Evolutionary conservation across 176 grass and related monocot species (phyloP), one percentile per base, ranked within the genome.

Genomic region (Zizania latifolia): DNA sequence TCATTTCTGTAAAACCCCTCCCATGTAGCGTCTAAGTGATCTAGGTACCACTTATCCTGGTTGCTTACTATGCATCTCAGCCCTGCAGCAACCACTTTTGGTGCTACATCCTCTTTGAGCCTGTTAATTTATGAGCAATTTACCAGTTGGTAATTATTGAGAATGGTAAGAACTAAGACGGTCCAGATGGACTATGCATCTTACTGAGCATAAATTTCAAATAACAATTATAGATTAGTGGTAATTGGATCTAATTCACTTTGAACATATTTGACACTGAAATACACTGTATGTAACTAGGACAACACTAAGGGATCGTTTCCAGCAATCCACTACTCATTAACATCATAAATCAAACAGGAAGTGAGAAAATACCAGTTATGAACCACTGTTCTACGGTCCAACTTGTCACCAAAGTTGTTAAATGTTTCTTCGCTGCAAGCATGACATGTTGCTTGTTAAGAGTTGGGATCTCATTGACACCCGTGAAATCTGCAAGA

Each of bases 51-150:
- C 37, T 83, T 91, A 60, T 91, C 74, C 77, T 97, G 88, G 57
- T 91, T 97, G 91, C 94, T 97, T 62, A 97, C 86, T 75, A 94
- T 92, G 82, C 94, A 98, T 78, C 91, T 89, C 36, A 92, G 84
- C 19, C 94, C 94, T 11, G 91, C 82, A 58, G 81, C 83, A 82
- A 89, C 94, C 58, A 89, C 91, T 72, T 75, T 81, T 68, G 85
- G 86, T 30, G 86, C 91, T 77, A 98, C 91, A 16, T 85, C 86
- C 33, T 44, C 81, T 28, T 71, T 83, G 48, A 98, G 87, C 91
- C 91, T 98, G 68, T 75, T 67, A 78, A 64, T 46, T 70, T 40
- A 40, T 66, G 38, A 21, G 64, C 11, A 74, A 75, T 70, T 31
- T 56, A 34, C 1, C 0, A 48, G 14, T 30, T 74, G 17, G 59